Percentiles rank a stretch among this genome's conserved stretches.
Evolutionary conservation across 371 early-diverging fungal species (phyloP).

Genomic region (Saksenaea oblongispora): DNA sequence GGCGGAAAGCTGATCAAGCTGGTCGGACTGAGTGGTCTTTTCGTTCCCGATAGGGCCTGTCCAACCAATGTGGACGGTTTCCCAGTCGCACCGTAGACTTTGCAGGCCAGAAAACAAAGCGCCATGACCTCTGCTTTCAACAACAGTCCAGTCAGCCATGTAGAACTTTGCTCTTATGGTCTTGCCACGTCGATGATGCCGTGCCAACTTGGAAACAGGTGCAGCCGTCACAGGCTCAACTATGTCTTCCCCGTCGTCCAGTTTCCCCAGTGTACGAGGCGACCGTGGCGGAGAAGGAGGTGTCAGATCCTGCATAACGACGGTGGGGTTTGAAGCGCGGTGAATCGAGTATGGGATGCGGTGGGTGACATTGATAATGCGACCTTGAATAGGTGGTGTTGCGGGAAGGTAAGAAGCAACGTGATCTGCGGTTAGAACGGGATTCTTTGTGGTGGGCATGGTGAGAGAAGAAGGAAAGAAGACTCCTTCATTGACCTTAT

Average conservation of each 20-base stretch:
- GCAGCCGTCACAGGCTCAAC: slow-evolving; percentile 22
- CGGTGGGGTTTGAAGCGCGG: slow-evolving; percentile 16
- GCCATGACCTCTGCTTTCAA: slow-evolving; percentile 60
- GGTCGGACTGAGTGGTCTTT: slow-evolving; percentile 9
- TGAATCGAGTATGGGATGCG: slow-evolving; percentile 61
- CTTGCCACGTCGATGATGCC: slow-evolving; percentile 40
- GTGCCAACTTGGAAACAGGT: slow-evolving; percentile 37
- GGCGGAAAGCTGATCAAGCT: slow-evolving; percentile 9
- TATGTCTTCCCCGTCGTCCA: slow-evolving; percentile 1
- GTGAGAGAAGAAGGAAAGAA: not conserved
- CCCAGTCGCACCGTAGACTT: slow-evolving; percentile 41
- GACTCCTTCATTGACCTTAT: not conserved
- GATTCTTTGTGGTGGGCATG: not conserved
- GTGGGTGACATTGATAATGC: slow-evolving; percentile 66
- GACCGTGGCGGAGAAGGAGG: slow-evolving; percentile 10
- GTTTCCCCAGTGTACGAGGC: not conserved
- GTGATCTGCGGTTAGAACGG: slow-evolving; percentile 42
- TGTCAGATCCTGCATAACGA: slow-evolving; percentile 8
- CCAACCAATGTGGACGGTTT: slow-evolving; percentile 68
- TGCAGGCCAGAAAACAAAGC: slow-evolving; percentile 70
- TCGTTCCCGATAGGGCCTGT: slow-evolving; percentile 42
- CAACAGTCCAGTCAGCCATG: slow-evolving; percentile 25
- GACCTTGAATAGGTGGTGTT: slow-evolving; percentile 37
- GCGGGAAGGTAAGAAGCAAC: slow-evolving; percentile 46
- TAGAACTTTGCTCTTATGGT: slow-evolving; percentile 40